These are phyloP conservation scores for Aspergillus olivimuriae DNA, from an alignment of 495 filamentous ascomycete genomes.

Conservation along the genomic window DNA sequence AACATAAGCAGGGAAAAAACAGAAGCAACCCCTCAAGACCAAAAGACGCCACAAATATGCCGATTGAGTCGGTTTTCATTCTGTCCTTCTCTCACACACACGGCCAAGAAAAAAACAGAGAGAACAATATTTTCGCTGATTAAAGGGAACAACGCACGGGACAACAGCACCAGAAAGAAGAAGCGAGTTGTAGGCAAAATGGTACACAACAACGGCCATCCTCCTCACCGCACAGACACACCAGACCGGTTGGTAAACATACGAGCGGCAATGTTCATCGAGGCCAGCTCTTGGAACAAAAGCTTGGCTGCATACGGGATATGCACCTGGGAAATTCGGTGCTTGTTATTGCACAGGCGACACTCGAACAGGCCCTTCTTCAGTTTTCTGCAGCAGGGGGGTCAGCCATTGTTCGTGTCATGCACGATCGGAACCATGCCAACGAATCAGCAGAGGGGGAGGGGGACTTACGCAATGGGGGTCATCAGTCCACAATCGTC, in stretches of 20 bases:
- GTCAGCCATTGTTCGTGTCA: conserved; percentile 24
- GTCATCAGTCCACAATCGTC: conserved; percentile 99
- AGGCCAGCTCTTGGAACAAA: conserved; percentile 93
- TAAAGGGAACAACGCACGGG: background rate
- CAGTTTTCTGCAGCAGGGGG: conserved; percentile 60
- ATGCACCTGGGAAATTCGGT: conserved; percentile 91
- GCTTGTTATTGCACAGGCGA: conserved; percentile 97
- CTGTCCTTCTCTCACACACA: background rate
- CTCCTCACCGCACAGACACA: conserved; percentile 38
- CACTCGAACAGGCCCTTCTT: conserved; percentile 94
- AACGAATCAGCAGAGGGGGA: conserved; percentile 1
- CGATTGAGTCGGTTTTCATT: background rate
- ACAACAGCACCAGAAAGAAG: background rate
- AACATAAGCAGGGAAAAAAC: background rate
- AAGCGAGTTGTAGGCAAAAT: background rate
- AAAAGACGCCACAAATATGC: background rate
- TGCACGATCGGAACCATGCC: conserved; percentile 2
- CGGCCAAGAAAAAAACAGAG: too few relatives aligned
- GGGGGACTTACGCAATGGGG: conserved; percentile 82
- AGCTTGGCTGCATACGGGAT: conserved; percentile 98
- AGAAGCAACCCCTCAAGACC: background rate
- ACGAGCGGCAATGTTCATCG: conserved; percentile 96
- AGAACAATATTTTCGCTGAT: too few relatives aligned
- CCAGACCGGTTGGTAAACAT: conserved; percentile 78
- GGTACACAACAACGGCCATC: background rate